Base-by-base conservation (phyloP, 73 alveolate species). In the Paraurostyla sp. region DNA sequence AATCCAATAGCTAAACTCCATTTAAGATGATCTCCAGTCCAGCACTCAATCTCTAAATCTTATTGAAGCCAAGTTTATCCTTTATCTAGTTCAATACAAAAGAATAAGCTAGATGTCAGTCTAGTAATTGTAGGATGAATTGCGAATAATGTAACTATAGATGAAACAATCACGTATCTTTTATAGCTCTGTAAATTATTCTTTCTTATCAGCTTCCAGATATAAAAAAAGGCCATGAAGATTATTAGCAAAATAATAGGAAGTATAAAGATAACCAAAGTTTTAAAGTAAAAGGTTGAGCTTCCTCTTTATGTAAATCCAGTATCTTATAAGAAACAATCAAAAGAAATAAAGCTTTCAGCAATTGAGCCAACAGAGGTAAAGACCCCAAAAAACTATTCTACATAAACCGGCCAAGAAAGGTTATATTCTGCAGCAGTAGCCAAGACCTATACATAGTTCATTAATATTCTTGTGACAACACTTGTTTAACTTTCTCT, bases 1-100 rank as follows among this genome's bases (percentile, higher is more conserved):
- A 85, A 23, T 13, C 89, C 93, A 0, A 85, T 16, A 3, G 59
- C 81, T 25, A 80, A 32, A 35, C 58, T 16, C 90, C 90, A 80
- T 36, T 50, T 13, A 36, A 36, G 35, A 38, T 82, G 91, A 1
- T 7, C 18, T 25, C 51, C 32, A 11, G 29, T 23, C 69, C 83
- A 82, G 83, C 91, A 82, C 41, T 35, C 36, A 22, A 82, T 82
- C 22, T 82, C n/a, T 35, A 82, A 40, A 40, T 82, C 71, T 0
- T 13, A 6, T 36, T 59, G 7, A 23, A 82, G 51, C 80, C 80
- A 60, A 76, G 45, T 50, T 20, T 76, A 23, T 22, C 32, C 88
- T 9, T 32, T 33, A 76, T 76, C 88, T 9, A 76, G 27, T 42
- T 76, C 88, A 27, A 43, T 27, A 48, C 88, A 76, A 22, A 20